These are phyloP conservation scores for Cyclocybe aegerita DNA, from an alignment of 768 basidiomycete species.

Conservation along the genomic window DNA sequence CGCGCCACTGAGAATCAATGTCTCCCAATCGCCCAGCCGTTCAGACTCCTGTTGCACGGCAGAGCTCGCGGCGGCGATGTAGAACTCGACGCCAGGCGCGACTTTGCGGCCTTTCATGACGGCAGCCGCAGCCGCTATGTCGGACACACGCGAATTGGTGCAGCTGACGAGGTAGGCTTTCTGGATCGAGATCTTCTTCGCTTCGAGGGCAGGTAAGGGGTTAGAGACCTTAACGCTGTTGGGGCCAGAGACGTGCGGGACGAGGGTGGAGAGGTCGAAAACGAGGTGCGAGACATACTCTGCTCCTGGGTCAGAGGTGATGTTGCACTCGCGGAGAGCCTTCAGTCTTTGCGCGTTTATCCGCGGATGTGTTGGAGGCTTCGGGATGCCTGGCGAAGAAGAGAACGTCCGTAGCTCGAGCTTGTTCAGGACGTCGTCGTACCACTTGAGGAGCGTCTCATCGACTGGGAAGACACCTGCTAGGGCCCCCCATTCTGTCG, in stretches of 20 bases:
- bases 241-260: constrained; percentile 95
- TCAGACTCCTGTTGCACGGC: constrained; percentile 91
- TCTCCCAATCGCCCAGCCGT: constrained; percentile 81
- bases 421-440: constrained; percentile 69
- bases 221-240: constrained; percentile 98
- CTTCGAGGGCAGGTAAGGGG: constrained; percentile 81
- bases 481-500: constrained; percentile 98
- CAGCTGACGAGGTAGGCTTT: constrained; percentile 99
- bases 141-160: constrained; percentile 95
- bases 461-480: constrained; percentile 96
- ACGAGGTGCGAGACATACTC: constrained; percentile 85
- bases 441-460: constrained; percentile 80
- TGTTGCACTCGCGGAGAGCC: constrained; percentile 50
- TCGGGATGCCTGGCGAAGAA: constrained; percentile 55
- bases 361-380: constrained; percentile 81
- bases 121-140: constrained; percentile 89
- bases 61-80: constrained; percentile 94
- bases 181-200: constrained; percentile 75
- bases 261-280: constrained; percentile 90
- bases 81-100: constrained; percentile 91
- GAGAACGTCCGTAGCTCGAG: constrained; percentile 78
- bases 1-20: constrained; percentile 84
- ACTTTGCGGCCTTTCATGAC: constrained; percentile 82
- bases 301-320: constrained; percentile 74
- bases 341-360: constrained; percentile 76